A percentile compares a stretch with the other conserved stretches of the same genome.
phyloP scores from a whole-genome alignment of 169 alveolate species.

The Besnoitia besnoiti region DNA sequence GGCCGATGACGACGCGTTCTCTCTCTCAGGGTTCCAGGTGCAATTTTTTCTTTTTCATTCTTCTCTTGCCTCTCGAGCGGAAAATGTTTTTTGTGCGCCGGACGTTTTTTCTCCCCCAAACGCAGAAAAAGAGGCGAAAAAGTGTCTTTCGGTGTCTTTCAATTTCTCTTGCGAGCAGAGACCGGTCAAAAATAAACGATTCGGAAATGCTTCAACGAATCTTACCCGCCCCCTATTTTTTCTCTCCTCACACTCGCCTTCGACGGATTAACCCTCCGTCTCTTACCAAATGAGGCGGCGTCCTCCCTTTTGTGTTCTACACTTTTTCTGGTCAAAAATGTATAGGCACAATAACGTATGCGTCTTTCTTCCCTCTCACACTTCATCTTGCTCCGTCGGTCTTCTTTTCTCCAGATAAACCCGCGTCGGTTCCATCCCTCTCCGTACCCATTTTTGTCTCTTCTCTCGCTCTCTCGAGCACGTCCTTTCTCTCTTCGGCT shows the following conservation, averaged over 20 bases:
- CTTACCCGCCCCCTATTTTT: background rate
- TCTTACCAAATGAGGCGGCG: background rate
- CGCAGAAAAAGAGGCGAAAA: background rate
- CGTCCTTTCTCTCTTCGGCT: background rate
- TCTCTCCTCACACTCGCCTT: background rate
- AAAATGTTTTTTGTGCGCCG: background rate
- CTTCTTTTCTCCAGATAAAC: background rate
- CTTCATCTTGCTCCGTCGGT: background rate
- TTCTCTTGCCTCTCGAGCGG: background rate
- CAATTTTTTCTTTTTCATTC: background rate
- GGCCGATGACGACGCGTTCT: background rate
- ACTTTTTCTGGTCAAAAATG: background rate
- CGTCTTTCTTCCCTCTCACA: background rate
- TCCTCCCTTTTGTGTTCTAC: background rate
- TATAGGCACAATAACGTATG: no score
- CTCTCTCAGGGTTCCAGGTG: background rate
- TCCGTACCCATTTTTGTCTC: no score
- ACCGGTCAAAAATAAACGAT: background rate
- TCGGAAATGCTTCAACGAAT: background rate
- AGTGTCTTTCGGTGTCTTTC: background rate
- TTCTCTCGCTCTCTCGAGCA: background rate
- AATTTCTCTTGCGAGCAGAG: background rate
- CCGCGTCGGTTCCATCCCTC: no score
- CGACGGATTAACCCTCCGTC: background rate
- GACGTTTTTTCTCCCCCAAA: no score